A percentile compares a stretch with the other conserved stretches of the same genome.
Evolutionary conservation across 1,284 basidiomycete genomes (phyloP).

Genomic region (Irpex sp.): DNA sequence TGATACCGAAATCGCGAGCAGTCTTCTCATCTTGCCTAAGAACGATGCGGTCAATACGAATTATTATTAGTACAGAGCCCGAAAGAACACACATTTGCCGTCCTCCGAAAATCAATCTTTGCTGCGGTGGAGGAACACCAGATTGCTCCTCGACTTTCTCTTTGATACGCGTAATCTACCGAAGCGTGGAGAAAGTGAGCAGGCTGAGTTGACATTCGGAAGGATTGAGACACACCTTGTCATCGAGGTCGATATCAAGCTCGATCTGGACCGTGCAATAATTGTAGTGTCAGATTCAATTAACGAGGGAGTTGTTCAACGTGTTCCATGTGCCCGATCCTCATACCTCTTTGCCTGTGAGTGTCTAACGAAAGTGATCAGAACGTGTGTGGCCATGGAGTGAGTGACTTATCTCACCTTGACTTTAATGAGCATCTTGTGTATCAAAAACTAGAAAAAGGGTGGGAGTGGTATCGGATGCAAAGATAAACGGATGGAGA

Average conservation of each 20-base stretch:
- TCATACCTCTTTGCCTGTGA: constrained; percentile 88
- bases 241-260: constrained; percentile 91
- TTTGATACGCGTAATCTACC: constrained; percentile 91
- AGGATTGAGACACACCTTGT: constrained; percentile 59
- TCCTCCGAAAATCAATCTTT: constrained; percentile 92
- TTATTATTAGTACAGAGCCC: not conserved
- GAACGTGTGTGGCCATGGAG: not conserved
- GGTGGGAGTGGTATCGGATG: not conserved
- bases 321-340: constrained; percentile 1
- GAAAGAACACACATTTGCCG: constrained; percentile 83
- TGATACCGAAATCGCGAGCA: constrained; percentile 79
- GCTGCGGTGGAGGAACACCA: constrained; percentile 96
- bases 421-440: constrained; percentile 75
- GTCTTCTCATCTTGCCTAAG: constrained; percentile 82
- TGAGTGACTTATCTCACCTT: constrained; percentile 46
- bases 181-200: constrained; percentile 1
- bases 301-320: not conserved
- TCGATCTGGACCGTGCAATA: constrained; percentile 64
- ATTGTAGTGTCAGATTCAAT: constrained; percentile 2
- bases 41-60: not conserved
- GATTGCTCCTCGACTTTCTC: constrained; percentile 99
- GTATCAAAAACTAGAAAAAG: not conserved
- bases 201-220: not conserved
- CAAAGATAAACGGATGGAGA: not conserved
- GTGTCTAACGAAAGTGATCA: constrained; percentile 51